A percentile compares a stretch with the other conserved stretches of the same genome.
Evolutionary conservation across 345 rosid species (phyloP).

Genomic region (Turnera subulata): DNA sequence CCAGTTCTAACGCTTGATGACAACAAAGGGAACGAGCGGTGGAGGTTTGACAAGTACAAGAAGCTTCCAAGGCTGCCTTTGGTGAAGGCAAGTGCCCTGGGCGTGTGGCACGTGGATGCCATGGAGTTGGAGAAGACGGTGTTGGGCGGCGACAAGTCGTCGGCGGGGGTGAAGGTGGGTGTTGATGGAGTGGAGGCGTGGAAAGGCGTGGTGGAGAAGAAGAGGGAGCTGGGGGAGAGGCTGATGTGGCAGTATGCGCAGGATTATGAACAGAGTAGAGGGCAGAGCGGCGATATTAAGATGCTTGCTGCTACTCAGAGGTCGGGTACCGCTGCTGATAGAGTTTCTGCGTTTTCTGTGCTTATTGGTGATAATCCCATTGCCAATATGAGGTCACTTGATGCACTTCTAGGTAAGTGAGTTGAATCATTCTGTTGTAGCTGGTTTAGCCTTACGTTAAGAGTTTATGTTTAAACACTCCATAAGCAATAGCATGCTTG

Average conservation of each 20-base stretch:
- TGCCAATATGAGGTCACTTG: slow-evolving; percentile 88
- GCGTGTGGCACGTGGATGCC: slow-evolving; percentile 76
- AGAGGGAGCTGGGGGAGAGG: slow-evolving; percentile 76
- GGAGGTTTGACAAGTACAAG: slow-evolving; percentile 44
- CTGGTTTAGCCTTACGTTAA: background rate
- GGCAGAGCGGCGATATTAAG: slow-evolving; percentile 78
- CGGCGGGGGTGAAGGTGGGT: slow-evolving; percentile 33
- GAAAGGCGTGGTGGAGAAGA: slow-evolving; percentile 52
- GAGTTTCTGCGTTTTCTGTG: slow-evolving; percentile 82
- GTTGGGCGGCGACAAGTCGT: slow-evolving; percentile 29
- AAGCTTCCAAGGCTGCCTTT: slow-evolving; percentile 62
- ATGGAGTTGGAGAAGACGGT: slow-evolving; percentile 70
- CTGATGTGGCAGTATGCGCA: slow-evolving; percentile 68
- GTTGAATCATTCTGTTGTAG: background rate
- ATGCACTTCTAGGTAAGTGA: slow-evolving; percentile 73
- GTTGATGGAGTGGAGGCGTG: slow-evolving; percentile 40
- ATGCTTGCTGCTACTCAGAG: slow-evolving; percentile 80
- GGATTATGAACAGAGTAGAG: slow-evolving; percentile 64
- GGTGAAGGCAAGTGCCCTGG: slow-evolving; percentile 61
- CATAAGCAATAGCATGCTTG: background rate
- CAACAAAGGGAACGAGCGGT: slow-evolving; percentile 9
- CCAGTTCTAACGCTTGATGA: slow-evolving; percentile 47
- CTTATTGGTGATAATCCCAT: slow-evolving; percentile 86
- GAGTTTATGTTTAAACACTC: background rate
- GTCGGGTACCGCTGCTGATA: slow-evolving; percentile 93